Conservation (phyloP, 2,329 filamentous ascomycete species). For the Plenodomus biglobosus region DNA sequence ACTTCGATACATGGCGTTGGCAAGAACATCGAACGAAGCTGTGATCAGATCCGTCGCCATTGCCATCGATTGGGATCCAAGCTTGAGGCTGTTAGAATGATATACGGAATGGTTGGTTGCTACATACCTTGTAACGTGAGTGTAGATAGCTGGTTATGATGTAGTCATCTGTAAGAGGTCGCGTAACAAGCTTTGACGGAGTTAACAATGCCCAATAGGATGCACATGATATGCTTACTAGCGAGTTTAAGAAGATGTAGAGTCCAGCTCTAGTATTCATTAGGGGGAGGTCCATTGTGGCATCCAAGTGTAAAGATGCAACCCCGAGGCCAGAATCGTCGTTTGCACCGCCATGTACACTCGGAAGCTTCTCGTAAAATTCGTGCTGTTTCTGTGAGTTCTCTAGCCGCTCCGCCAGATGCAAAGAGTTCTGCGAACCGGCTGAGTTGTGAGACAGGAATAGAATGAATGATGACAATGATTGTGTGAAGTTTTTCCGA, state of each 20-base stretch:
- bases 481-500: slow-evolving; percentile 36
- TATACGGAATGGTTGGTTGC: background rate
- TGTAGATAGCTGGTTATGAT: slow-evolving; percentile 78
- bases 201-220: slow-evolving; percentile 33
- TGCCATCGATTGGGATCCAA: slow-evolving; percentile 72
- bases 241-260: slow-evolving; percentile 81
- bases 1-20: slow-evolving; percentile 77
- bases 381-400: slow-evolving; percentile 46
- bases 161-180: slow-evolving; percentile 80
- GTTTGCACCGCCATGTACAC: slow-evolving; percentile 47
- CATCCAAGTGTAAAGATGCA: slow-evolving; percentile 55
- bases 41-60: slow-evolving; percentile 81
- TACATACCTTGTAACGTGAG: slow-evolving; percentile 75
- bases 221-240: slow-evolving; percentile 55
- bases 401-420: slow-evolving; percentile 44
- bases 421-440: slow-evolving; percentile 55
- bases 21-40: slow-evolving; percentile 85
- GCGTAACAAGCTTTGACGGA: slow-evolving; percentile 69
- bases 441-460: slow-evolving; percentile 58
- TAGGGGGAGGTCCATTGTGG: slow-evolving; percentile 66
- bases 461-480: slow-evolving; percentile 37
- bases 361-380: slow-evolving; percentile 48
- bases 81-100: slow-evolving; percentile 52
- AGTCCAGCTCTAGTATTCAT: slow-evolving; percentile 78
- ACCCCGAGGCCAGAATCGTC: slow-evolving; percentile 45